Percentiles rank a stretch among this genome's conserved stretches.
These are phyloP conservation scores for Leccinum variicolor DNA, from an alignment of 768 basidiomycete species.

Conservation along the genomic window DNA sequence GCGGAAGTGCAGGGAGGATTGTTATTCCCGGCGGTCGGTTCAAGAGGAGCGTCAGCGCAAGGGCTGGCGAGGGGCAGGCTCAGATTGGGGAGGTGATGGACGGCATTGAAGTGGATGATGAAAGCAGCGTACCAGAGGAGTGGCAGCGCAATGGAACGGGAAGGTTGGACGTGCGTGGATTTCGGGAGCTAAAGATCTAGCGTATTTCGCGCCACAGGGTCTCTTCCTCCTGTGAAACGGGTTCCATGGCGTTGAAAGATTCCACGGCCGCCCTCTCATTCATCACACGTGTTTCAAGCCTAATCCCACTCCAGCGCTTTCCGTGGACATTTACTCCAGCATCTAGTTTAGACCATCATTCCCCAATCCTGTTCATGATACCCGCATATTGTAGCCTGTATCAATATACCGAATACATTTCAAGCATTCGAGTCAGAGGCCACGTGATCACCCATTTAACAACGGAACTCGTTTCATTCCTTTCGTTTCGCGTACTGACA, in stretches of 20 bases:
- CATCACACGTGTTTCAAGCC: slow-evolving; percentile 6
- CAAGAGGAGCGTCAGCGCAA: slow-evolving; percentile 28
- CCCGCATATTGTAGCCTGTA: slow-evolving; percentile 27
- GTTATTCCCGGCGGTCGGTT: slow-evolving; percentile 60
- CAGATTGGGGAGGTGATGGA: slow-evolving; percentile 21
- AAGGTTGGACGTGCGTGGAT: slow-evolving; percentile 72
- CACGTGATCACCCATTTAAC: slow-evolving; percentile 14
- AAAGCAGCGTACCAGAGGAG: slow-evolving; percentile 35
- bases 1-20: slow-evolving; percentile 50
- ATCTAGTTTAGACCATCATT: slow-evolving; percentile 28
- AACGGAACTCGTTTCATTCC: neutral
- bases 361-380: slow-evolving; percentile 19
- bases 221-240: neutral
- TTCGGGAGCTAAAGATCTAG: slow-evolving; percentile 73
- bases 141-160: slow-evolving; percentile 72
- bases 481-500: neutral
- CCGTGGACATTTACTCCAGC: slow-evolving; percentile 21
- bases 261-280: slow-evolving; percentile 6
- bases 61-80: slow-evolving; percentile 7
- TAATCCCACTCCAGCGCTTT: slow-evolving; percentile 3
- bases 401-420: slow-evolving; percentile 22
- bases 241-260: slow-evolving; percentile 8
- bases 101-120: slow-evolving; percentile 30
- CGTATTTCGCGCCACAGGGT: neutral
- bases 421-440: neutral